These are phyloP conservation scores for Phyllosticta paracitricarpa DNA, from an alignment of 2,329 filamentous ascomycete genomes.

Conservation along the genomic window DNA sequence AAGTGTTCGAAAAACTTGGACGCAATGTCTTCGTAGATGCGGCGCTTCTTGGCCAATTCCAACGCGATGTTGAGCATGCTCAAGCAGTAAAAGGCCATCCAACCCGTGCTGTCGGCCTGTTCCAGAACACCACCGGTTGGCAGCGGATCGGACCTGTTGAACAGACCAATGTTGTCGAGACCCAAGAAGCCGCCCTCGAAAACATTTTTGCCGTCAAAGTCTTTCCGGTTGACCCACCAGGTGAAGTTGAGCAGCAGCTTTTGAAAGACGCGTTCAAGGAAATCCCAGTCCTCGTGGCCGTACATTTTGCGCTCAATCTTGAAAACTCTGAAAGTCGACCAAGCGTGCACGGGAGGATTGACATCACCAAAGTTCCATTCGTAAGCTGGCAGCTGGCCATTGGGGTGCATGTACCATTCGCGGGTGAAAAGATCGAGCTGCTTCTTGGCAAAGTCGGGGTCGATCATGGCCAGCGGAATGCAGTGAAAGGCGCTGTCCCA, in stretches of 20 bases:
- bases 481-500: conserved; percentile 98
- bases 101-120: conserved; percentile 94
- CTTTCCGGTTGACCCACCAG: conserved; percentile 98
- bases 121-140: conserved; percentile 89
- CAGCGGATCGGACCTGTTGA: conserved; percentile 91
- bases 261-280: conserved; percentile 92
- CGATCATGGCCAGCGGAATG: conserved; percentile 91
- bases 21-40: conserved; percentile 92
- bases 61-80: conserved; percentile 96
- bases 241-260: conserved; percentile 94
- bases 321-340: conserved; percentile 91
- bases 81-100: conserved; percentile 97
- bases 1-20: conserved; percentile 99
- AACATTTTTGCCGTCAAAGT: conserved; percentile 87
- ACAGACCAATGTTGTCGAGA: conserved; percentile 92
- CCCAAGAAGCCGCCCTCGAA: conserved; percentile 95
- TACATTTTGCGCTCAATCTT: conserved; percentile 98
- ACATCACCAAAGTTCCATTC: conserved; percentile 99
- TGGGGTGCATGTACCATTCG: conserved; percentile 98
- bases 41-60: conserved; percentile 87
- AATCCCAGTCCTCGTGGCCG: conserved; percentile 86
- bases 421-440: conserved; percentile 91
- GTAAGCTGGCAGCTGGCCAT: conserved; percentile 84
- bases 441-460: conserved; percentile 96
- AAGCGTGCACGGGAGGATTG: conserved; percentile 92